Percentiles rank a stretch among this genome's conserved stretches.
These are phyloP conservation scores for Phyllosticta paracitricarpa DNA, from an alignment of 2,329 filamentous ascomycete genomes.

Conservation along the genomic window DNA sequence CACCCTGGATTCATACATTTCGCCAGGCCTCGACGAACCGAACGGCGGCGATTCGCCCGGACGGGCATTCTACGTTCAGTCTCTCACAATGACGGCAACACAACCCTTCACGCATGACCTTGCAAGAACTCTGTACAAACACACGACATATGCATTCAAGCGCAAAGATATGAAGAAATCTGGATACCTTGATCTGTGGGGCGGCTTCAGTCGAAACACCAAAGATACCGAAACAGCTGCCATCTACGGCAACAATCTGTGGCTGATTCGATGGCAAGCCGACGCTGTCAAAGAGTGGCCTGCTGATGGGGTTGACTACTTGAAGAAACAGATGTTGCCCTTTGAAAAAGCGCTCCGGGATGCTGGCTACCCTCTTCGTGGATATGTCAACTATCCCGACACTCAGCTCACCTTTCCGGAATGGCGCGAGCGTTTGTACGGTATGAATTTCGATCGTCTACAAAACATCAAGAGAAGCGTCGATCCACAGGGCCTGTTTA, in stretches of 20 bases:
- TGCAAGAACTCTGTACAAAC: constrained; percentile 12
- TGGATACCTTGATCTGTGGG: constrained; percentile 17
- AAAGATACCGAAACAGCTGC: constrained; percentile 13
- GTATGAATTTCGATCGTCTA: constrained; percentile 14
- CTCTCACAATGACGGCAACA: constrained; percentile 13
- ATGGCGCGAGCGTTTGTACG: constrained; percentile 16
- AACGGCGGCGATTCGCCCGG: constrained; percentile 13
- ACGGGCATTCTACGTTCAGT: constrained; percentile 14
- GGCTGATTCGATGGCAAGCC: constrained; percentile 18
- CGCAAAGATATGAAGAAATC: constrained; percentile 14
- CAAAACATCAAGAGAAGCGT: constrained; percentile 13
- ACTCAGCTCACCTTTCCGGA: constrained; percentile 13
- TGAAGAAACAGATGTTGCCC: constrained; percentile 14
- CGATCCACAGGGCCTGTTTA: constrained; percentile 13
- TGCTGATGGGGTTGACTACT: constrained; percentile 14
- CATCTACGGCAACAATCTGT: constrained; percentile 15
- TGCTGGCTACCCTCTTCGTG: constrained; percentile 11
- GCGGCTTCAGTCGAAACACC: constrained; percentile 13
- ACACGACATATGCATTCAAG: constrained; percentile 12
- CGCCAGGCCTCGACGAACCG: constrained; percentile 6
- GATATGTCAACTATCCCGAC: constrained; percentile 17
- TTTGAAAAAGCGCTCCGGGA: constrained; percentile 14
- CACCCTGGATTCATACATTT: constrained; percentile 11
- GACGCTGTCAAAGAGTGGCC: constrained; percentile 13
- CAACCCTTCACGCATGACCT: constrained; percentile 12